Base-by-base conservation (phyloP, 2,329 filamentous ascomycete species). In the Botrytis squamosa region DNA sequence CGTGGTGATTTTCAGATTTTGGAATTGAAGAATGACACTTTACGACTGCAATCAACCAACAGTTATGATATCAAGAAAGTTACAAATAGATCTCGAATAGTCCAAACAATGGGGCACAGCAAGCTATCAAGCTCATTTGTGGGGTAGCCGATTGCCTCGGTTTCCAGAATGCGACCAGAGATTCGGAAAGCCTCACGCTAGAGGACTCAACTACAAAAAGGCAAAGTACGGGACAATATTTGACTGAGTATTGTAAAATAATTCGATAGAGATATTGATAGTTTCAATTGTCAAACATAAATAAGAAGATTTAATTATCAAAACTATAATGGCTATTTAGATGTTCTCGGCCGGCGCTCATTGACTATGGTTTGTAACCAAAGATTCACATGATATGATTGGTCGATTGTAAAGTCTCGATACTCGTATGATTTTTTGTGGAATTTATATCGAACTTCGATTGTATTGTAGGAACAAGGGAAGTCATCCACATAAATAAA, bases 131-230 rank as follows among this genome's bases (percentile, higher is more conserved):
- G 36, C 36, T 68, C n/a, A 46, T 62, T 44, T 70, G 67, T 62
- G 67, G 55, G 55, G 67, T 36, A 62, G 55, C 67, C 55, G n/a
- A 68, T 68, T 52, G 46, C 46, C 66, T 57, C n/a, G 52, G 52
- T 57, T 33, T 57, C 25, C 14, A 57, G 9, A 29, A 57, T 9
- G 52, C 52, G n/a, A 29, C 7, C n/a, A 57, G 52, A 57, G 52
- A 29, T 57, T 29, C 52, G 16, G n/a, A 29, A 29, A 55, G 52
- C n/a, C 52, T 55, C 5, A 29, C 52, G 52, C 14, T 57, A 6
- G n/a, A 57, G 52, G 29, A 57, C 14, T 7, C 14, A 29, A n/a
- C 52, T 18, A 33, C 14, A n/a, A 33, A 29, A 57, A 29, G n/a
- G 16, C n/a, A 33, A 57, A 57, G 52, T 57, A 18, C 4, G 52